These are phyloP conservation scores for Fraxinus floribunda DNA, from an alignment of 305 asterid genomes.

Conservation along the genomic window DNA sequence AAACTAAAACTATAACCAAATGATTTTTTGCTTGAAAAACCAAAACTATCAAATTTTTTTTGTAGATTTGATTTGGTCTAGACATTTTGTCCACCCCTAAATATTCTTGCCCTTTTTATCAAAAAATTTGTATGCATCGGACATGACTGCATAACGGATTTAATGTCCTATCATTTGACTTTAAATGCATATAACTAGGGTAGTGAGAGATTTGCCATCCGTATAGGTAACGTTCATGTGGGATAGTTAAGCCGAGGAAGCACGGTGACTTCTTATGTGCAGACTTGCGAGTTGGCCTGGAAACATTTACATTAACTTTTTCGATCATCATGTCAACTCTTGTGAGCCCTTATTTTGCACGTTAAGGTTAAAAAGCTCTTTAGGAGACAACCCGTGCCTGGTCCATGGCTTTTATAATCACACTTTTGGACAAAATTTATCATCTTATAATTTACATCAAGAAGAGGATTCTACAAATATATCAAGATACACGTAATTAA, in stretches of 20 bases:
- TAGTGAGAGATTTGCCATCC: no score
- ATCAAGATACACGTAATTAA: neutral
- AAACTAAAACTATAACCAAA: no score
- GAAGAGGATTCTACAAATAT: neutral
- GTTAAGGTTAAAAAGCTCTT: neutral
- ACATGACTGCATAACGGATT: no score
- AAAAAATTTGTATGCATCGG: no score
- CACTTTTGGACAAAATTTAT: neutral
- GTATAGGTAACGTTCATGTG: neutral
- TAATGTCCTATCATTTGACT: no score
- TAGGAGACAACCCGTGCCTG: neutral
- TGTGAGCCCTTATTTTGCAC: neutral
- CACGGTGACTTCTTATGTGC: no score
- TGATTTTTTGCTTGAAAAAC: no score
- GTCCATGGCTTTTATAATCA: neutral
- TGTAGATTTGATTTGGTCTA: no score
- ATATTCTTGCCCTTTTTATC: no score
- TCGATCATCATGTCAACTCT: neutral
- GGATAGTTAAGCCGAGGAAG: neutral
- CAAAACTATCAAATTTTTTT: no score
- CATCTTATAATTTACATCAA: neutral
- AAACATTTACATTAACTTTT: neutral
- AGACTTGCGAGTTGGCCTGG: neutral
- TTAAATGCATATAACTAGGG: neutral
- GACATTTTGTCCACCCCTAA: no score